A percentile compares a stretch with the other conserved stretches of the same genome.
Conservation (phyloP, 2,329 filamentous ascomycete species). For the Dothideomycetes sp. region DNA sequence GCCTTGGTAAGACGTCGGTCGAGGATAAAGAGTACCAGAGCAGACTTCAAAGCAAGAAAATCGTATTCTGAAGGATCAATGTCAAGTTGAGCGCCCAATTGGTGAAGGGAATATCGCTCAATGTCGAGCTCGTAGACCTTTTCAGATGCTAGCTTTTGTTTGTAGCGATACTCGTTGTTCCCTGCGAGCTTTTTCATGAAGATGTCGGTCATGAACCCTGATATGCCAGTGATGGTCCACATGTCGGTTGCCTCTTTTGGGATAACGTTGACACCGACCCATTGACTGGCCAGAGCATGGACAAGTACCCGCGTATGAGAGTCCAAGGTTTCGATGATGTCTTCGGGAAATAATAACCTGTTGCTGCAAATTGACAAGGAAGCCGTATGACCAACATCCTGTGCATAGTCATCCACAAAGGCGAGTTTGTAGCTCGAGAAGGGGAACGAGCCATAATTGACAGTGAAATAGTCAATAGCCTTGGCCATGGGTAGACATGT, state of each 20-base stretch:
- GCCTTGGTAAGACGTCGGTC: slow-evolving; percentile 86
- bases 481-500: slow-evolving; percentile 75
- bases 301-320: slow-evolving; percentile 72
- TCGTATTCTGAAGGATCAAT: slow-evolving; percentile 79
- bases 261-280: slow-evolving; percentile 88
- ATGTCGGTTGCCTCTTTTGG: slow-evolving; percentile 70
- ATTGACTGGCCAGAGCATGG: slow-evolving; percentile 80
- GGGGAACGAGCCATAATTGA: slow-evolving; percentile 82
- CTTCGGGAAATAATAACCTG: slow-evolving; percentile 72
- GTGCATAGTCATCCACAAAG: slow-evolving; percentile 81
- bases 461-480: slow-evolving; percentile 83
- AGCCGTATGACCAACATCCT: slow-evolving; percentile 67
- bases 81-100: slow-evolving; percentile 67
- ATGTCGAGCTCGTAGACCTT: slow-evolving; percentile 72
- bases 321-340: slow-evolving; percentile 77
- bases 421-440: slow-evolving; percentile 88
- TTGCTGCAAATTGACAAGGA: slow-evolving; percentile 83
- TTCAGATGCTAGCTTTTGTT: slow-evolving; percentile 78
- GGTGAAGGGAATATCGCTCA: slow-evolving; percentile 69
- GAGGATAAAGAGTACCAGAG: slow-evolving; percentile 84
- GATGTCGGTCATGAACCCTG: slow-evolving; percentile 89
- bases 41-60: slow-evolving; percentile 84
- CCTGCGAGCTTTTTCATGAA: slow-evolving; percentile 87
- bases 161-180: slow-evolving; percentile 88
- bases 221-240: slow-evolving; percentile 83